A percentile compares a stretch with the other conserved stretches of the same genome.
phyloP scores from a whole-genome alignment of 768 basidiomycete genomes.

The Suillus placidus region DNA sequence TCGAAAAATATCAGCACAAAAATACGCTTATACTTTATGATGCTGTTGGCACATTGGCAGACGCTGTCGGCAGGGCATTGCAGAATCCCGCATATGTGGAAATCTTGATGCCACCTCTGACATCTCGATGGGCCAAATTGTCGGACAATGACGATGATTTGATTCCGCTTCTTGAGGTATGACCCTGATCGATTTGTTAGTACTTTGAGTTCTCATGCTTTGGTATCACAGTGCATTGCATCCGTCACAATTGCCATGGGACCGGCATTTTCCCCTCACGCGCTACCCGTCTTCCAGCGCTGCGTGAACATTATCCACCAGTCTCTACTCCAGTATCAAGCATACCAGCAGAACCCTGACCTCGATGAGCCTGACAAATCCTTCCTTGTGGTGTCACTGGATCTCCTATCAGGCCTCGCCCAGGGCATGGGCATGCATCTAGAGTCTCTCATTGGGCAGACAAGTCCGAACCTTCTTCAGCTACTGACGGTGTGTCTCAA shows the following conservation, averaged over 20 bases:
- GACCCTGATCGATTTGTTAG: slow-evolving; percentile 22
- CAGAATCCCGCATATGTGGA: slow-evolving; percentile 88
- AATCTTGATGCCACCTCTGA: slow-evolving; percentile 94
- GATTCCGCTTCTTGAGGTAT: slow-evolving; percentile 93
- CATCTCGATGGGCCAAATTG: slow-evolving; percentile 86
- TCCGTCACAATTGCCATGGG: slow-evolving; percentile 98
- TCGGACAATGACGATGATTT: slow-evolving; percentile 91
- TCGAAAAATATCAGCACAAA: slow-evolving; percentile 98
- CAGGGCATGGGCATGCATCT: slow-evolving; percentile 87
- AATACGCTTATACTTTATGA: slow-evolving; percentile 98
- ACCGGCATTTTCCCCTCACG: slow-evolving; percentile 83
- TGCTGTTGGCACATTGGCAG: slow-evolving; percentile 97
- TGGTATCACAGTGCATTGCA: slow-evolving; percentile 78
- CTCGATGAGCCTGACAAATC: slow-evolving; percentile 95
- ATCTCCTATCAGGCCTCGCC: slow-evolving; percentile 92
- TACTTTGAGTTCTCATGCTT: slow-evolving; percentile 4
- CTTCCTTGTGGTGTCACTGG: slow-evolving; percentile 97
- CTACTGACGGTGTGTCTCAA: slow-evolving; percentile 89
- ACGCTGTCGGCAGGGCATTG: slow-evolving; percentile 89
- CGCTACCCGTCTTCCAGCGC: slow-evolving; percentile 89
- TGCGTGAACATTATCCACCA: slow-evolving; percentile 85
- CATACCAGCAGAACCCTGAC: slow-evolving; percentile 85
- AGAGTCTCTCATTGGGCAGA: slow-evolving; percentile 67
- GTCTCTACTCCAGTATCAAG: slow-evolving; percentile 83
- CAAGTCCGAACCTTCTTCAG: slow-evolving; percentile 76